These are phyloP conservation scores for Alternaria ethzedia DNA, from an alignment of 2,329 filamentous ascomycete species.

Conservation along the genomic window DNA sequence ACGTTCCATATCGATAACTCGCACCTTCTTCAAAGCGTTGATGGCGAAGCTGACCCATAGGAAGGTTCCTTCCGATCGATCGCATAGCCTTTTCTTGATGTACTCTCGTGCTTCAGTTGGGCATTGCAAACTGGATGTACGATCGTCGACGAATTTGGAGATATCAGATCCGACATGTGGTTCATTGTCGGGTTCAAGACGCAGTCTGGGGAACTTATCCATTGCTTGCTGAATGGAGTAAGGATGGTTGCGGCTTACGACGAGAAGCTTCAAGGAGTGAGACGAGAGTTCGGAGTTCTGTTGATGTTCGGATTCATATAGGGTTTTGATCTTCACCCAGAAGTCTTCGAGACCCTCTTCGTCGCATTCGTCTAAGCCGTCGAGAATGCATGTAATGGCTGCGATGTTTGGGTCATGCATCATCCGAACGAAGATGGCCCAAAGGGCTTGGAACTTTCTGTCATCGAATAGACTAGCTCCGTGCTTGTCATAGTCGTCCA, in stretches of 20 bases:
- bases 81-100: accelerated
- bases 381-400: not conserved
- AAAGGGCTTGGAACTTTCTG: not conserved
- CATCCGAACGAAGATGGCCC: not conserved
- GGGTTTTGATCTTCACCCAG: accelerated
- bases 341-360: not conserved
- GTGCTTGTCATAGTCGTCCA: not conserved
- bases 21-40: not conserved
- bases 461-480: not conserved
- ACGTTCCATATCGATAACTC: not conserved
- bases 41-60: not conserved
- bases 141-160: not conserved
- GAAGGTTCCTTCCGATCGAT: not conserved
- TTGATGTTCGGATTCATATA: accelerated
- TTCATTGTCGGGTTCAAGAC: not conserved
- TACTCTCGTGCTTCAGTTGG: too few relatives aligned
- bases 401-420: accelerated
- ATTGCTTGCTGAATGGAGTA: not conserved
- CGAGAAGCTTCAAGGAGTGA: not conserved
- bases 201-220: accelerated
- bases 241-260: not conserved
- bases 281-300: too few relatives aligned
- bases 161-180: not conserved
- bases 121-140: too few relatives aligned
- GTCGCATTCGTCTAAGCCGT: not conserved